phyloP scores from a whole-genome alignment of 2,329 filamentous ascomycete genomes.

The Allantophomopsis cytisporea region DNA sequence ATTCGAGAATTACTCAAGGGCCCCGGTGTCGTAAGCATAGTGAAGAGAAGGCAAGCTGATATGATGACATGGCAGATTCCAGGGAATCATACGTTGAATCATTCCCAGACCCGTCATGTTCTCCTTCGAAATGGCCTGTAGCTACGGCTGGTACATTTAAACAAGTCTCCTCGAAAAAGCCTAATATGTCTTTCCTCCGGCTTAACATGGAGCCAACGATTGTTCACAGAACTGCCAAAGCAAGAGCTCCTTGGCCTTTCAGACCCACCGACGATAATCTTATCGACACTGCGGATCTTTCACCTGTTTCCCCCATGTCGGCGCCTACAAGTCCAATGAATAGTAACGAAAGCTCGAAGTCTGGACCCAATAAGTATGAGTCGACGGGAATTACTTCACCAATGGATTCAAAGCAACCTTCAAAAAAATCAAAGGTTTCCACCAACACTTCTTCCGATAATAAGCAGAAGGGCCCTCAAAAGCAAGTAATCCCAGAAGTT shows the following conservation, averaged over 20 bases:
- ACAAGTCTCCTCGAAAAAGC: constrained; percentile 19
- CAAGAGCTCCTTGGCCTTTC: constrained; percentile 11
- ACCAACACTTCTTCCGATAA: constrained; percentile 16
- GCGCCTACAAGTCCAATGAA: constrained; percentile 9
- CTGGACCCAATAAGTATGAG: constrained; percentile 6
- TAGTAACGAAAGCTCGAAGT: constrained; percentile 15
- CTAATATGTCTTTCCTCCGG: constrained; percentile 21
- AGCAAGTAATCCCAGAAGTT: constrained; percentile 8
- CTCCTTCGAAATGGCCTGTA: neutral
- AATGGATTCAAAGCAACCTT: constrained; percentile 23
- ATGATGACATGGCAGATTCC: too few relatives aligned
- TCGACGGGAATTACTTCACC: constrained; percentile 20
- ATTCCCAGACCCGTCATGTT: neutral
- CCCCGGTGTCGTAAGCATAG: too few relatives aligned
- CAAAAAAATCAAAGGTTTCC: constrained; percentile 11
- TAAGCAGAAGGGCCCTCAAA: constrained; percentile 7
- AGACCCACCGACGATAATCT: too few relatives aligned
- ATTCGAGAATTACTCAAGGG: too few relatives aligned
- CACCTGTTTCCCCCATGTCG: too few relatives aligned
- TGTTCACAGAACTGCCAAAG: constrained; percentile 25
- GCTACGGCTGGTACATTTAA: constrained; percentile 5
- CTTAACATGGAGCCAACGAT: constrained; percentile 25
- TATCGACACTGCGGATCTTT: too few relatives aligned
- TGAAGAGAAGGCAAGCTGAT: too few relatives aligned
- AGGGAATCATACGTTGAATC: too few relatives aligned